Base-by-base conservation (phyloP, 2,329 filamentous ascomycete species). In the Dryadomyces quercivorus region DNA sequence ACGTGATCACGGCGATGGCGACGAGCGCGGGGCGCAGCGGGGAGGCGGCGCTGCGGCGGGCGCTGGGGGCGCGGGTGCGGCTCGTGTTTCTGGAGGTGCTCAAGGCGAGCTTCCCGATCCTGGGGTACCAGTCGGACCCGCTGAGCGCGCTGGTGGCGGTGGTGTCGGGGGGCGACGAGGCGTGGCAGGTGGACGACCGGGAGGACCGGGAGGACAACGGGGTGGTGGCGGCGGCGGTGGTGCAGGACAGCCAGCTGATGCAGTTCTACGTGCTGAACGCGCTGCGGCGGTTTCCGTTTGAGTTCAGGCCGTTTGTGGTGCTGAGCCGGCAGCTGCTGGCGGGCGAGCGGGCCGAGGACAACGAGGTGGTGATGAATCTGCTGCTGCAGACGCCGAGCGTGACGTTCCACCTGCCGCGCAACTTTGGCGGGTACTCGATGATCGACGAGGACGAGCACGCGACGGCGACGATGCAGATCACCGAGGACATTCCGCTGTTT, bases 241-340 rank as follows among this genome's bases (percentile, higher is more conserved):
- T 84, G 22, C 69, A 75, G 18, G 80, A 87, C 59, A 66, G 73
- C 20, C 63, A 73, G 7, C 67, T 89, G 18, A 74, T 85, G 63
- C 74, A 74, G 21, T 72, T 70, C 51, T 81, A 77, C 58, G 80
- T 95, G 36, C 73, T 79, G 51, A 79, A 86, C 64, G 82, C 91
- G 7, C 77, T 85, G 46, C 78, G 80, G 57, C 83, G 92, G 54
- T 96, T 90, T 64, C 92, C 92, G 0, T 92, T 88, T 66, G 92
- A 96, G 68, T 84, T 88, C 10, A 20, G 94, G n/a, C 78, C 77
- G 71, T 55, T 47, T 51, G 48, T 34, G 16, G 5, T 18, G 6
- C 6, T 53, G 10, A 26, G 53, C 20, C 82, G 82, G 54, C 80
- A 78, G 43, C 70, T 95, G 16, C 78, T 77, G 70, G 81, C 58